Evolutionary conservation across 768 basidiomycete genomes (phyloP), one percentile per base, ranked within the genome.

Genomic region (Dioszegia hungarica): DNA sequence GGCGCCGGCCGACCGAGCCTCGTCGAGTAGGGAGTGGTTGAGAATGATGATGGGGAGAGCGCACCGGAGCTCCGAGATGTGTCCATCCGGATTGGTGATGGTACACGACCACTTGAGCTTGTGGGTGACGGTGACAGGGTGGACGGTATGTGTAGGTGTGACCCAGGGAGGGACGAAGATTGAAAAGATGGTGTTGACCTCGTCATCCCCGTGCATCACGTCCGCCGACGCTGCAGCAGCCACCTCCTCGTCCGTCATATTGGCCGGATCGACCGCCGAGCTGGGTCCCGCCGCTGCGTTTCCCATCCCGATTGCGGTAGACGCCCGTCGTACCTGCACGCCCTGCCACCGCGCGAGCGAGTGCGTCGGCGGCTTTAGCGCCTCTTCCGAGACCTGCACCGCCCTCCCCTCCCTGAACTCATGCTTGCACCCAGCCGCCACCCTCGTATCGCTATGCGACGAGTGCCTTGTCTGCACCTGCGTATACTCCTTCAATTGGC

Each of bases 61-160:
- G 75, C 94, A 97, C 15, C 92, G 85, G n/a, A 98, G 80, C 75
- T 97, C 91, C 9, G 90, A 93, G 2, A 85, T 86, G 72, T 97
- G 94, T 0, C 92, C 92, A 70, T 97, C 94, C 6, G 81, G 80
- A 72, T 97, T 98, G 61, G 80, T 81, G 68, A 93, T 86, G 50
- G 85, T 79, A 60, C 90, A 86, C 15, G 69, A 76, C 79, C 80
- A 81, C 60, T 80, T 80, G 64, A 97, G 82, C 63, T 80, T 80
- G 77, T 98, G 90, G 1, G 80, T 80, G 20, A 91, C 80, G 19
- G 78, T 77, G 53, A 93, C 84, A 0, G 92, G 92, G 57, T 88
- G 86, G 29, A 88, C 79, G 5, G 79, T 54, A 59, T 91, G 89
- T 0, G 86, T 84, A 0, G 90, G 88, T 5, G 86, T 86, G 1